Base-by-base conservation (phyloP, 345 rosid genomes). In the Murraya paniculata region DNA sequence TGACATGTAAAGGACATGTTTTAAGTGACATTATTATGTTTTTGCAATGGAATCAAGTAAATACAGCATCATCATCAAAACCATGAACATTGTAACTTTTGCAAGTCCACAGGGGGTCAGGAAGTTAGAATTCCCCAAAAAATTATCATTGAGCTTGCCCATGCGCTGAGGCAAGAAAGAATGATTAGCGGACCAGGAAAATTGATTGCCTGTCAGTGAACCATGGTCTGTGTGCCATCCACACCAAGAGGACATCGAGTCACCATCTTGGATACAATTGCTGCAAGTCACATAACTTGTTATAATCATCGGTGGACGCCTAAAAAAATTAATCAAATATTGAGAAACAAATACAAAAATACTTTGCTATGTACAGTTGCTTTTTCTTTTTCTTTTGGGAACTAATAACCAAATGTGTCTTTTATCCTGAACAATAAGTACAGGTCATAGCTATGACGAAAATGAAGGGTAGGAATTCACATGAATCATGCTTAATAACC, bases 171-270 rank as follows among this genome's bases (percentile, higher is more conserved):
- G 4, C 77, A 58, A 72, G 73, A 48, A 84, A 58, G 36, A 67
- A 80, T 22, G 64, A 75, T 50, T 6, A 73, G 65, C 64, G 70
- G 64, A 80, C 58, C 65, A 30, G 22, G 66, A 69, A 75, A 72
- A 80, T 2, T 4, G 7, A 60, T 18, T 58, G 90, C 98, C 98
- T 81, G 98, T 93, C 72, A 95, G 84, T 64, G 95, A 95, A 66
- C 93, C 95, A 67, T 92, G 92, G 88, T 95, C 99, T 25, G 96
- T 91, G 74, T 95, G 99, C 98, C 98, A 95, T 72, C 99, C 99
- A 68, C 98, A 95, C 99, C 99, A 95, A 79, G 94, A 91, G 53
- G 98, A 93, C 77, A 86, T 82, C 38, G 91, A 86, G 64, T 87
- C 91, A 31, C 75, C 81, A 82, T 85, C 84, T 83, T 80, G 84